Evolutionary conservation across 495 filamentous ascomycete genomes (phyloP).

Genomic region (Haplographium delicatum): DNA sequence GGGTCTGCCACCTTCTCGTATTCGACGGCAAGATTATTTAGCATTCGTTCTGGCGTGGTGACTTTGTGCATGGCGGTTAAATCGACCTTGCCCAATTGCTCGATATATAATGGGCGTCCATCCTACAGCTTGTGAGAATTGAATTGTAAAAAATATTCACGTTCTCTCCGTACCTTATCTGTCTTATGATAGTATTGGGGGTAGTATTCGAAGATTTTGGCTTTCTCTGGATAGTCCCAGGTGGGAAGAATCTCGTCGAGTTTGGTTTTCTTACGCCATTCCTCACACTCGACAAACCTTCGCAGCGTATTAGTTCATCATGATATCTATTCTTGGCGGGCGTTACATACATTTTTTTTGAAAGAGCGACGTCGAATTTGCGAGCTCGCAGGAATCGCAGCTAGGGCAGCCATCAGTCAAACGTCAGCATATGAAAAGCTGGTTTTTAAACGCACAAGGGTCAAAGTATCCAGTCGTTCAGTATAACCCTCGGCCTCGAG

Average conservation of each 20-base stretch:
- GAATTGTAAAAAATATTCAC: neutral
- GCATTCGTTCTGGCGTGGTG: conserved; percentile 88
- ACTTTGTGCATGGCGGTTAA: conserved; percentile 86
- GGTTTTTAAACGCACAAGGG: conserved; percentile 51
- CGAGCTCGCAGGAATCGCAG: conserved; percentile 88
- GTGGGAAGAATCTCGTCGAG: conserved; percentile 77
- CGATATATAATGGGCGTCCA: conserved; percentile 94
- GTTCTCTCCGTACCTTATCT: conserved; percentile 63
- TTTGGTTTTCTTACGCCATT: conserved; percentile 81
- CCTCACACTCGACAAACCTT: conserved; percentile 89
- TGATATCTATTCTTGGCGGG: neutral
- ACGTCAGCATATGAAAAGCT: neutral
- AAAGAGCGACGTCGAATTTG: conserved; percentile 81
- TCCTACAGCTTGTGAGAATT: conserved; percentile 49
- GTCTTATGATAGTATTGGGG: conserved; percentile 99
- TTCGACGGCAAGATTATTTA: conserved; percentile 90
- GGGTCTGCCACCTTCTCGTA: conserved; percentile 95
- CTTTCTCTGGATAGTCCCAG: conserved; percentile 89
- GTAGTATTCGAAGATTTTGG: conserved; percentile 84
- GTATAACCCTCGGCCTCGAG: conserved; percentile 82
- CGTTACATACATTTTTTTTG: conserved; percentile 82
- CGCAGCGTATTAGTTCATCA: conserved; percentile 15
- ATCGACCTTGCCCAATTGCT: conserved; percentile 92
- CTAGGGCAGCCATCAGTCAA: conserved; percentile 32
- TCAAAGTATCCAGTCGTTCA: conserved; percentile 84